phyloP scores from a whole-genome alignment of 2,329 filamentous ascomycete genomes.

The Colletotrichum liriopes region DNA sequence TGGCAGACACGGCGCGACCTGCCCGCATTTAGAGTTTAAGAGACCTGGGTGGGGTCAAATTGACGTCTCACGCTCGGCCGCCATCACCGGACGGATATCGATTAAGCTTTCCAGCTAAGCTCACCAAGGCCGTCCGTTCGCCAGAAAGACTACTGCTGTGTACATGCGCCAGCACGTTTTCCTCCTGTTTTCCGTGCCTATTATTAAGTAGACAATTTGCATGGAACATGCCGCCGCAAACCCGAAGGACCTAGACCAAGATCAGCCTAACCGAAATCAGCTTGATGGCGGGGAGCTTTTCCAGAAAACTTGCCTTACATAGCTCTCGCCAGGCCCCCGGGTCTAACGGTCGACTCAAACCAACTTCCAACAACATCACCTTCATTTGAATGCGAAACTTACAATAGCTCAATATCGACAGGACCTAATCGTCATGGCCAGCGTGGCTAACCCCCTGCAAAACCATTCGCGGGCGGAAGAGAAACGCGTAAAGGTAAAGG shows the following conservation, averaged over 20 bases:
- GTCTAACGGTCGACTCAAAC: neutral
- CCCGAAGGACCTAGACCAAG: neutral
- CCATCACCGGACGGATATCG: conserved; percentile 7
- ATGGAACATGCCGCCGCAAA: no score
- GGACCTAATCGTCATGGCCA: conserved; percentile 30
- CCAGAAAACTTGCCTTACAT: neutral
- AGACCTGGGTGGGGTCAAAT: conserved; percentile 13
- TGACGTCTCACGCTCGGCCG: conserved; percentile 28
- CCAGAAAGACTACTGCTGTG: neutral
- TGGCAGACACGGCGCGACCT: neutral
- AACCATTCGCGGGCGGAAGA: conserved; percentile 15
- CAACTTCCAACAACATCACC: neutral
- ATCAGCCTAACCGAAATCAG: conserved; percentile 2
- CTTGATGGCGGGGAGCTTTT: neutral
- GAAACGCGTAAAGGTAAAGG: conserved; percentile 21
- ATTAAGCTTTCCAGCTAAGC: conserved; percentile 14
- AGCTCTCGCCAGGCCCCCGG: neutral
- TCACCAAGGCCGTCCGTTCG: neutral
- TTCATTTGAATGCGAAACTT: conserved; percentile 15
- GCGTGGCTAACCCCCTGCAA: conserved; percentile 17
- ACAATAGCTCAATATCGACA: neutral
- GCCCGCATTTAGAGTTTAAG: conserved; percentile 17
- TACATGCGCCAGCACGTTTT: neutral
- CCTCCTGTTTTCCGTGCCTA: neutral
- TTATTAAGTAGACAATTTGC: no score